Percentiles rank a stretch among this genome's conserved stretches.
Evolutionary conservation across 352 stramenopile species (phyloP).

Genomic region (Globisporangium acanthophoron): DNA sequence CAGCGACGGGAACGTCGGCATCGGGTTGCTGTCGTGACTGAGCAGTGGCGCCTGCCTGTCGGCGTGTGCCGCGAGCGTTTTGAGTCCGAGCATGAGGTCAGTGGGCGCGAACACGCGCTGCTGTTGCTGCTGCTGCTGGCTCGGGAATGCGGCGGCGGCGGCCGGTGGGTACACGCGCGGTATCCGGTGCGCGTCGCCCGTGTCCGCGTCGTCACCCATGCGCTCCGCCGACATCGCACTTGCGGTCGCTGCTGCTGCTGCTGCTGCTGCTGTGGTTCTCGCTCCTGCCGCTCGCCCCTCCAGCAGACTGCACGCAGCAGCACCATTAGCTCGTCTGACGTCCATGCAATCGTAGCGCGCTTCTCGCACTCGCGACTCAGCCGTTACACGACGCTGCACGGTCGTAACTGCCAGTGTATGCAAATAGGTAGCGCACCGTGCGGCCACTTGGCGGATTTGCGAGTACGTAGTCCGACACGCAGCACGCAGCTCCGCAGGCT

Average conservation of each 20-base stretch:
- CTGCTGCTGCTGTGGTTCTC: not conserved
- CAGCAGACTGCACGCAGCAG: constrained; percentile 30
- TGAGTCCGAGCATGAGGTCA: constrained; percentile 30
- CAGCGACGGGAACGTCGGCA: constrained; percentile 8
- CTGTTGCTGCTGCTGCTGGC: constrained; percentile 1
- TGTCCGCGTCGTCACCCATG: constrained; percentile 4
- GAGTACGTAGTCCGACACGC: not conserved
- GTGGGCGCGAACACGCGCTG: constrained; percentile 13
- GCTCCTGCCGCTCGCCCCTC: constrained; percentile 11
- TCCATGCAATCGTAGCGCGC: too few species aligned
- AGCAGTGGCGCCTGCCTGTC: constrained; percentile 16
- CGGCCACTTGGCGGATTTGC: not conserved
- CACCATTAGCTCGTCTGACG: constrained; percentile 20
- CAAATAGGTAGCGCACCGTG: too few species aligned
- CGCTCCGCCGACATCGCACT: not conserved
- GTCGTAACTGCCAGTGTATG: too few species aligned
- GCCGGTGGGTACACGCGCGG: constrained; percentile 15
- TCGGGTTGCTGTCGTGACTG: constrained; percentile 6
- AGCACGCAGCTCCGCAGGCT: not conserved
- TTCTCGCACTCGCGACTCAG: too few species aligned
- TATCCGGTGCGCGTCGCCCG: constrained; percentile 15
- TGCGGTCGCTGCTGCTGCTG: not conserved
- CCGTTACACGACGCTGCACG: not conserved
- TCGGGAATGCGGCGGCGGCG: constrained; percentile 10
- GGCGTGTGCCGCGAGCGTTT: constrained; percentile 24